Evolutionary conservation across 2,329 filamentous ascomycete species (phyloP).

Genomic region (Torrubiellomyces zombiae): DNA sequence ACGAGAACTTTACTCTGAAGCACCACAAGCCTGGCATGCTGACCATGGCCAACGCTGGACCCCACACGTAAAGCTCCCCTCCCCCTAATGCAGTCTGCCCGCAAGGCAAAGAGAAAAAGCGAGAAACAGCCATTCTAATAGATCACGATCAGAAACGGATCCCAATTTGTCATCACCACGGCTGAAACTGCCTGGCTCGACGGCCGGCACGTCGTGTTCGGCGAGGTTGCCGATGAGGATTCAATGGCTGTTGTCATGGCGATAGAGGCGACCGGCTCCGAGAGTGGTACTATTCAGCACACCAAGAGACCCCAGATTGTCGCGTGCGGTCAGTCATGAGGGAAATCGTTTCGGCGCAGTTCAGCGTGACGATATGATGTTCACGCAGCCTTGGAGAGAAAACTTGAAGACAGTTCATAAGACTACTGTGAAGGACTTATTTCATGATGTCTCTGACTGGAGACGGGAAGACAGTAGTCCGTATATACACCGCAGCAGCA

Average conservation of each 20-base stretch:
- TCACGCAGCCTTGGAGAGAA: too few relatives aligned
- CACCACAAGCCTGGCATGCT: slow-evolving; percentile 64
- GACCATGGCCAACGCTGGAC: slow-evolving; percentile 91
- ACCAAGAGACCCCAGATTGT: slow-evolving; percentile 41
- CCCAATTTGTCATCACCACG: slow-evolving; percentile 95
- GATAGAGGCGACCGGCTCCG: slow-evolving; percentile 42
- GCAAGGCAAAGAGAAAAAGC: too few relatives aligned
- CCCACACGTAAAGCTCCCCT: slow-evolving; percentile 80
- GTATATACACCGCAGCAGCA: too few relatives aligned
- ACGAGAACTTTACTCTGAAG: slow-evolving; percentile 75
- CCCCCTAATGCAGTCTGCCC: too few relatives aligned
- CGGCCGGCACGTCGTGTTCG: slow-evolving; percentile 73
- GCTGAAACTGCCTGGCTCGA: slow-evolving; percentile 77
- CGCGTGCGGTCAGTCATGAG: slow-evolving; percentile 31
- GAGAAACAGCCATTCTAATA: too few relatives aligned
- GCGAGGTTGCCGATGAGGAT: slow-evolving; percentile 43
- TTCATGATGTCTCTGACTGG: too few relatives aligned
- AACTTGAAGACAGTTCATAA: too few relatives aligned
- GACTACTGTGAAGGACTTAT: too few relatives aligned
- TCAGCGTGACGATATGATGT: too few relatives aligned
- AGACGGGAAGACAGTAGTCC: too few relatives aligned
- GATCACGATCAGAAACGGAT: slow-evolving; percentile 84
- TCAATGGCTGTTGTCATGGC: slow-evolving; percentile 39
- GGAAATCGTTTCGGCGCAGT: too few relatives aligned
- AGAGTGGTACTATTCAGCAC: slow-evolving; percentile 38